Base-by-base conservation (phyloP, 768 basidiomycete genomes). In the Suillus discolor region DNA sequence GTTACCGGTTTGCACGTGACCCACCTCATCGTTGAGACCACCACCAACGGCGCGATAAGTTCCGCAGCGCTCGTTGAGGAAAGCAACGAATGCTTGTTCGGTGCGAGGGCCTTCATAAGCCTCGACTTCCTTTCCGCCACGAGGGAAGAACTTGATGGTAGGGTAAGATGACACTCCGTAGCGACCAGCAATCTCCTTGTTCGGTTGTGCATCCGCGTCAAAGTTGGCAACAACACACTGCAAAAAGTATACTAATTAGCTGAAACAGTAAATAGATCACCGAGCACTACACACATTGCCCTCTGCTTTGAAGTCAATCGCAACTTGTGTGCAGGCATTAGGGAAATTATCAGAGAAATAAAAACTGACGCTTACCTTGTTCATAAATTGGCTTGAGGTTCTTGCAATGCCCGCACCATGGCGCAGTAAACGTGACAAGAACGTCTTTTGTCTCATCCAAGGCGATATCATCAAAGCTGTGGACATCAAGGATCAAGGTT, bases 341-440 rank as follows among this genome's bases (percentile, higher is more conserved):
- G 62, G 64, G 38, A n/a, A 42, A 36, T 65, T 28, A n/a, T 44
- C 16, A 20, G 36, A 60, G 1, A 59, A 38, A n/a, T 54, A 31
- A 59, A 12, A 41, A 62, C 42, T 1, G 42, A 53, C 12, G 31
- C 64, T 66, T 51, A 90, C 89, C 89, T 75, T 92, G 84, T 75
- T 96, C 95, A 73, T 92, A 96, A 39, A 84, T 82, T 23, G 96
- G 95, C 78, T 96, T 96, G 77, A 97, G 76, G 69, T 67, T 84
- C 82, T 98, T 98, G 86, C 97, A 98, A 82, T 99, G 96, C 38
- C 95, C 94, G 70, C 96, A 96, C 94, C 93, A 91, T 45, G 88
- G 87, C 31, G 91, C 85, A 66, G 90, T 94, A 80, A 92, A 94
- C 1, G 91, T 82, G 55, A 97, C 93, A 28, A 98, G 81, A 53